Evolutionary conservation across 139 green algal genomes (phyloP), one percentile per base, ranked within the genome.

Genomic region (Chlorella sp.): DNA sequence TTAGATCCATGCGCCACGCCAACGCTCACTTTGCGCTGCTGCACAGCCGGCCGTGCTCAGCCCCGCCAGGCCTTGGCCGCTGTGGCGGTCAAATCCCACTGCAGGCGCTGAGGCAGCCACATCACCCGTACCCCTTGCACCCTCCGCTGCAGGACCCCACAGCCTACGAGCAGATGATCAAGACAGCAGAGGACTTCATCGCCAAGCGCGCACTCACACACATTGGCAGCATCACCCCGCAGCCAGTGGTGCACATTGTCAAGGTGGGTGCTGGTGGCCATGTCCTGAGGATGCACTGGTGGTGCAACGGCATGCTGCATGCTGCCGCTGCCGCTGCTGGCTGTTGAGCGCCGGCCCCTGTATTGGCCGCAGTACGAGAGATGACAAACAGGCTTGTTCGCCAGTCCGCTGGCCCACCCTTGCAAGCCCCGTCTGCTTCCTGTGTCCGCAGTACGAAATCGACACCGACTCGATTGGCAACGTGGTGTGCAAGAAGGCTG

Each of bases 401-500:
- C n/a, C n/a, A n/a, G n/a, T n/a, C n/a, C n/a, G n/a, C n/a, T n/a
- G n/a, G n/a, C n/a, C n/a, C n/a, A n/a, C n/a, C n/a, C n/a, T n/a
- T n/a, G n/a, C n/a, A n/a, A n/a, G n/a, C n/a, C n/a, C n/a, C n/a
- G n/a, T n/a, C n/a, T n/a, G n/a, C n/a, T n/a, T n/a, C n/a, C n/a
- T n/a, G n/a, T n/a, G n/a, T n/a, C n/a, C 95, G 34, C 87, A 91
- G 87, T 89, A 85, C 81, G 90, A 94, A 26, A 86, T 89, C 1
- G 91, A 95, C 88, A 90, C 87, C 0, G 89, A 93, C 73, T 89
- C 47, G 68, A 89, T 96, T 20, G 93, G 93, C 7, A 91, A 91
- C 69, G 88, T 95, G 23, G 76, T 96, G 41, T 95, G 90, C 81
- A 78, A 87, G 32, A 94, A 94, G 39, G 91, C 91, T 4, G 85